Evolutionary conservation across 257 asterid species (phyloP).

Genomic region (Penstemon newberryi): DNA sequence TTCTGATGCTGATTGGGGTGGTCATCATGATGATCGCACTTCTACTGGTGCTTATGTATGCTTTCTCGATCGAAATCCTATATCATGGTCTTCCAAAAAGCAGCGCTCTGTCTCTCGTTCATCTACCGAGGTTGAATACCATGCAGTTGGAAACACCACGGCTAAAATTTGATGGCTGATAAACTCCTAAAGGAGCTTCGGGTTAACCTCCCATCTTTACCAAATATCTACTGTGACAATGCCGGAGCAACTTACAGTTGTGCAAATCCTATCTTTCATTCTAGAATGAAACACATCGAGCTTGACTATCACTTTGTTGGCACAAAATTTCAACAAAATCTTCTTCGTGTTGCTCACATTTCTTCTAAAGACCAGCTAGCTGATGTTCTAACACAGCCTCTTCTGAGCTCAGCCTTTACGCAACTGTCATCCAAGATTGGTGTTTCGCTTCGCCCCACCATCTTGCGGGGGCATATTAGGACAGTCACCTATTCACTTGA

Average conservation of each 20-base stretch:
- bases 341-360: not conserved
- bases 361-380: not conserved
- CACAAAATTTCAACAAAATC: not conserved
- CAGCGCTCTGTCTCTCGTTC: not conserved
- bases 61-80: too few relatives aligned
- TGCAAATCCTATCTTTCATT: conserved; percentile 2
- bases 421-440: not conserved
- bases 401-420: too few relatives aligned
- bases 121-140: not conserved
- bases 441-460: not conserved
- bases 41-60: too few relatives aligned
- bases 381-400: not conserved
- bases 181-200: not conserved
- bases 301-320: not conserved
- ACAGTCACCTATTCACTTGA: too few relatives aligned
- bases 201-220: not conserved
- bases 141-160: not conserved
- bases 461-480: not conserved
- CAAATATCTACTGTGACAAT: not conserved
- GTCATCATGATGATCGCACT: too few relatives aligned
- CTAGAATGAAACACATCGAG: not conserved
- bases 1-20: too few relatives aligned
- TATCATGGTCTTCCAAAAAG: too few relatives aligned
- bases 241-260: not conserved
- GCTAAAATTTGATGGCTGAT: not conserved